A percentile compares a stretch with the other conserved stretches of the same genome.
These are phyloP conservation scores for Taphrina communis DNA, from an alignment of 1,139 yeast species.

Conservation along the genomic window DNA sequence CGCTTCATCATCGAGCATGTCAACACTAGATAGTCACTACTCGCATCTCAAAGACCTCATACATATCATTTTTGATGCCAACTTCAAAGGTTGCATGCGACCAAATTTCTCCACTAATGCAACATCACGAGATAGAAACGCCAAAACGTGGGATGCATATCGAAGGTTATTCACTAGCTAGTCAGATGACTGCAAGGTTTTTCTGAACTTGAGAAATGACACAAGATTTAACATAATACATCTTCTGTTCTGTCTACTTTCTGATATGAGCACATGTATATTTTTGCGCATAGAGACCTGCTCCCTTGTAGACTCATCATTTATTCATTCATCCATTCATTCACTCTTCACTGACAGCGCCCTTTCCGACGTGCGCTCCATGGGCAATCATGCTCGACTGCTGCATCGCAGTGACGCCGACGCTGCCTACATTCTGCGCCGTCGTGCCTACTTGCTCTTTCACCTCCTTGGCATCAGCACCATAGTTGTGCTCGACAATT, in stretches of 20 bases:
- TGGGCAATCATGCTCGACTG: conserved; percentile 18
- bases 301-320: too few relatives aligned
- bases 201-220: too few relatives aligned
- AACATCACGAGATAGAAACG: neutral
- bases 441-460: conserved; percentile 22
- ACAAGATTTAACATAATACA: too few relatives aligned
- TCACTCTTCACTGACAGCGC: conserved; percentile 8
- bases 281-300: too few relatives aligned
- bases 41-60: neutral
- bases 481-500: conserved; percentile 28
- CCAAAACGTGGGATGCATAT: neutral
- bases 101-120: conserved; percentile 2
- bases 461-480: conserved; percentile 8
- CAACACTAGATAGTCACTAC: neutral
- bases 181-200: too few relatives aligned
- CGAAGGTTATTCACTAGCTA: too few relatives aligned
- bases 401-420: conserved; percentile 14
- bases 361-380: conserved; percentile 24
- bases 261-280: too few relatives aligned
- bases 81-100: neutral
- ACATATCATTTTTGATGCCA: neutral
- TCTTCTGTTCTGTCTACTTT: too few relatives aligned
- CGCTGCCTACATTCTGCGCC: conserved; percentile 22
- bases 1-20: neutral
- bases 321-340: neutral